These are phyloP conservation scores for Dryas drummondii DNA, from an alignment of 306 rosid species.

Conservation along the genomic window DNA sequence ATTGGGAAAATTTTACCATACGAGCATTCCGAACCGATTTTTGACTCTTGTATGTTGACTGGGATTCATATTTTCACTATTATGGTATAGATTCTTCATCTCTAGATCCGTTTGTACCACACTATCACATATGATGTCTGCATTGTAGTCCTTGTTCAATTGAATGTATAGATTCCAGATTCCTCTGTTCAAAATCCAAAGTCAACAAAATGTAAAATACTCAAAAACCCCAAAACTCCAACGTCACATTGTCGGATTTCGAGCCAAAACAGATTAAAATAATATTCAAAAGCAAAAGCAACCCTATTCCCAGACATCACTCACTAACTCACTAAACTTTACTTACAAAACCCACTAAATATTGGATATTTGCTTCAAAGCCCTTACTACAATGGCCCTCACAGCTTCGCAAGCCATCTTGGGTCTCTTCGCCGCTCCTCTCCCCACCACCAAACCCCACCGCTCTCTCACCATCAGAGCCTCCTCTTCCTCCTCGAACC, in stretches of 20 bases:
- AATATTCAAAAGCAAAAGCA: not conserved
- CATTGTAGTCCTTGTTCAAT: too few species aligned
- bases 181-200: not conserved
- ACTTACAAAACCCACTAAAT: not conserved
- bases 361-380: too few species aligned
- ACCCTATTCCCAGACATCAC: not conserved
- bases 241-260: not conserved
- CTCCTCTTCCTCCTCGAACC: conserved; percentile 35
- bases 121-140: too few species aligned
- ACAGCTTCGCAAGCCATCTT: conserved; percentile 24
- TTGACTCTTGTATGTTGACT: too few species aligned
- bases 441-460: not conserved
- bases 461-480: conserved; percentile 31
- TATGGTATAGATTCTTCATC: too few species aligned
- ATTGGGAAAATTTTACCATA: too few species aligned
- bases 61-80: too few species aligned
- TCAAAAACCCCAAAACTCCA: too few species aligned
- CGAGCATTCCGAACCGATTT: too few species aligned
- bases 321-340: not conserved
- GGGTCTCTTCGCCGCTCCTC: conserved; percentile 19
- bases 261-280: not conserved
- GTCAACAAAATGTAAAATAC: too few species aligned
- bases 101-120: too few species aligned
- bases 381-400: conserved; percentile 38
- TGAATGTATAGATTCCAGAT: not conserved